Base-by-base conservation (phyloP, 2,329 filamentous ascomycete species). In the Dactylonectria estremocensis region DNA sequence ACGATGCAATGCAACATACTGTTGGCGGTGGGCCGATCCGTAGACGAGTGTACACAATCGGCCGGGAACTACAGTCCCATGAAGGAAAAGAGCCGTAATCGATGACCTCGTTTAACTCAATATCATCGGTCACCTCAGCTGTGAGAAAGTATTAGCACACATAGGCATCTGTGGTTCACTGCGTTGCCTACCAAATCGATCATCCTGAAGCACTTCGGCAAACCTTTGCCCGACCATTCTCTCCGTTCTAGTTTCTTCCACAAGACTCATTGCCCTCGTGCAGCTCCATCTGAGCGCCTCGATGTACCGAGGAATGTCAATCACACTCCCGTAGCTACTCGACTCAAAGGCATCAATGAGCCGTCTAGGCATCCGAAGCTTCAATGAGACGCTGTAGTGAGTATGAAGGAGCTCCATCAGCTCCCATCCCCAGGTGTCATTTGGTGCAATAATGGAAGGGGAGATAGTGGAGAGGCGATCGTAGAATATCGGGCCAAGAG, bases 381-480 rank as follows among this genome's bases (percentile, higher is more conserved):
- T 83, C 18, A 89, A 77, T 0, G 84, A 86, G 1, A 77, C 79
- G 5, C 75, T 76, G 69, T 85, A 90, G 69, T 89, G 85, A 0
- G 79, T 80, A 5, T 80, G 78, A 20, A 88, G 74, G 4, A 83
- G 81, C 5, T 84, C 80, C 40, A 83, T 80, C 8, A 85, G 74
- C 45, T 83, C 67, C 69, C 71, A 78, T 1, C 81, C 81, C 53
- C 67, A 70, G 24, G 70, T 69, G 3, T 82, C 80, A 52, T 75
- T 72, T 11, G 78, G 69, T 18, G 79, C 74, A 69, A 84, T 69
- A 61, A 82, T 67, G 9, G 73, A 71, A 0, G 88, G 88, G 0
- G 87, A 80, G 2, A 89, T 75, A 1, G 83, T 86, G 1, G 87
- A 86, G 6, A 90, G 77, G 2, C 88, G 83, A 72, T 90, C 88